Conservation (phyloP, 2,329 filamentous ascomycete species). For the Gremmenia infestans region DNA sequence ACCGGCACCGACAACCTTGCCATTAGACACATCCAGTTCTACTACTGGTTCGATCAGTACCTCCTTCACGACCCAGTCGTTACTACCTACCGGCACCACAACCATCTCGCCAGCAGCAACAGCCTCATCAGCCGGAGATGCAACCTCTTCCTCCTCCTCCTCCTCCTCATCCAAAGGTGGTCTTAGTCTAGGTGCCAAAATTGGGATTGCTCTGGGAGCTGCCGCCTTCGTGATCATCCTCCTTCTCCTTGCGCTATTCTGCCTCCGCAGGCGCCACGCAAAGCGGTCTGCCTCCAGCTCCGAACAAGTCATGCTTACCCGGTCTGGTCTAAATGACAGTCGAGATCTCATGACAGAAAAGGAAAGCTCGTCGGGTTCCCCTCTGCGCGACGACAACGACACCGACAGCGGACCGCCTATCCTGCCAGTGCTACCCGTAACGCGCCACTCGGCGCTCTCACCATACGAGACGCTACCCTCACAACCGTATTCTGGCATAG, state of each 20-base stretch:
- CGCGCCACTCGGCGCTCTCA: slow-evolving; percentile 10
- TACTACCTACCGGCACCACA: background rate
- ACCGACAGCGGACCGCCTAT: background rate
- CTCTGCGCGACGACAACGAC: background rate
- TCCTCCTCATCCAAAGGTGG: slow-evolving; percentile 1
- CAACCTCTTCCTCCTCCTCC: background rate
- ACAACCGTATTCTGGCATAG: slow-evolving; percentile 12
- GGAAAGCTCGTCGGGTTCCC: slow-evolving; percentile 5
- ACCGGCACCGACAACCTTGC: background rate
- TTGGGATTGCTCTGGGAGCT: slow-evolving; percentile 22
- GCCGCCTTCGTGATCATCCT: slow-evolving; percentile 15
- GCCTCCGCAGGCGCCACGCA: slow-evolving; percentile 16
- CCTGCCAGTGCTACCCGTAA: slow-evolving; percentile 5
- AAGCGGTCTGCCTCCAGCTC: slow-evolving; percentile 1
- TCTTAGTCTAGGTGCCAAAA: slow-evolving; percentile 17
- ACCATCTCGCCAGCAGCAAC: background rate
- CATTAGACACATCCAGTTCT: background rate
- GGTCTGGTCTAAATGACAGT: slow-evolving; percentile 14
- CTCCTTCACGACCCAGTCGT: background rate
- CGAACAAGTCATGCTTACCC: slow-evolving; percentile 20
- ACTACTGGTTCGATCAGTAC: background rate
- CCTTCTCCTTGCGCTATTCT: slow-evolving; percentile 17
- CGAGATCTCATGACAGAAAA: slow-evolving; percentile 18
- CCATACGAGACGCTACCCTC: slow-evolving; percentile 13
- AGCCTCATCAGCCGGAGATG: background rate